Conservation (phyloP, 1,284 basidiomycete species). For the Ustilago nuda region DNA sequence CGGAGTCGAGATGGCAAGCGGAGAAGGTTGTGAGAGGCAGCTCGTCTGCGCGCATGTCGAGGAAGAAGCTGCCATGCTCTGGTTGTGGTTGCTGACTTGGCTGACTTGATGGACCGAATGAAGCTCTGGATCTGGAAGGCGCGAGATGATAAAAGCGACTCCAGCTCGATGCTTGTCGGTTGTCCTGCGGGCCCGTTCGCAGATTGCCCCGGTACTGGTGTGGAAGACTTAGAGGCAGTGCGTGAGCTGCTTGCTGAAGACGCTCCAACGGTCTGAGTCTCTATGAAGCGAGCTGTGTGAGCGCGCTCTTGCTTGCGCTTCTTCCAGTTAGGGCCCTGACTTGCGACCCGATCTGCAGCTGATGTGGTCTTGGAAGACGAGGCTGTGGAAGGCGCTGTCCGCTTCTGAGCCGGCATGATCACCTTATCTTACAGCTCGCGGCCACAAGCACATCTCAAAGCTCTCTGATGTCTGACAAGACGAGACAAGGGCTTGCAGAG, state of each 20-base stretch:
- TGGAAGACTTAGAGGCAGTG: slow-evolving; percentile 22
- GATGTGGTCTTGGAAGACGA: slow-evolving; percentile 13
- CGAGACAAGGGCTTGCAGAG: too few relatives aligned
- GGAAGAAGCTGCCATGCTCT: slow-evolving; percentile 69
- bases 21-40: slow-evolving; percentile 67
- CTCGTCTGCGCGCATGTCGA: slow-evolving; percentile 59
- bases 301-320: slow-evolving; percentile 47
- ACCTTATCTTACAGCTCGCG: background rate
- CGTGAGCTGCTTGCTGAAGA: slow-evolving; percentile 34
- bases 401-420: slow-evolving; percentile 37
- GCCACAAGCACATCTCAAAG: too few relatives aligned
- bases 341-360: slow-evolving; percentile 3
- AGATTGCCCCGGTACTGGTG: slow-evolving; percentile 10
- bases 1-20: slow-evolving; percentile 62
- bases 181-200: slow-evolving; percentile 16
- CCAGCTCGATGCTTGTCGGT: slow-evolving; percentile 47
- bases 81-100: slow-evolving; percentile 52
- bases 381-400: slow-evolving; percentile 21
- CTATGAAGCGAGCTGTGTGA: slow-evolving; percentile 43
- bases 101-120: slow-evolving; percentile 42
- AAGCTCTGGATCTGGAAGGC: slow-evolving; percentile 56
- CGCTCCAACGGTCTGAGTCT: slow-evolving; percentile 24
- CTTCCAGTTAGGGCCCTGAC: slow-evolving; percentile 41
- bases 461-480: too few relatives aligned
- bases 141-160: slow-evolving; percentile 41